Evolutionary conservation across 129 eudicot genomes (phyloP).

Genomic region (Centaurea solstitialis): DNA sequence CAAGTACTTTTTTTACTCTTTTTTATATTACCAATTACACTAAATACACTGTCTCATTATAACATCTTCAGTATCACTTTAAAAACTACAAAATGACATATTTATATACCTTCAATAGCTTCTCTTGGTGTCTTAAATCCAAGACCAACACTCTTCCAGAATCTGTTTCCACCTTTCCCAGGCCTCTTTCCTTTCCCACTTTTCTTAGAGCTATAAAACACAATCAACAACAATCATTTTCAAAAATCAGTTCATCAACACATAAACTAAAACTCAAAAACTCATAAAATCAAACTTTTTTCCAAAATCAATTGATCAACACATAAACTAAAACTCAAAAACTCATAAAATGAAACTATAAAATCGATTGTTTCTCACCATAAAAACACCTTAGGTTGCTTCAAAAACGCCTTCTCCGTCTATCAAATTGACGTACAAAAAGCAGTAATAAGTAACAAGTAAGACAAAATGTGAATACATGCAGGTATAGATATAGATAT

Average conservation of each 20-base stretch:
- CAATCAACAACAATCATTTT: neutral
- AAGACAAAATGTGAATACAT: neutral
- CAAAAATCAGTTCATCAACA: too few relatives aligned
- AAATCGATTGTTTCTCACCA: conserved; percentile 12
- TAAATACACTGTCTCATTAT: neutral
- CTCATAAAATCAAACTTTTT: neutral
- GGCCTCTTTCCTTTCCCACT: conserved; percentile 50
- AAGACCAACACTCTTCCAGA: conserved; percentile 41
- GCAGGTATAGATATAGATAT: neutral
- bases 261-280: too few relatives aligned
- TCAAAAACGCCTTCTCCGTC: conserved; percentile 55
- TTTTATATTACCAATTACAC: neutral
- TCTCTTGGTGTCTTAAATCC: conserved; percentile 47
- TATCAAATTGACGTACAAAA: neutral
- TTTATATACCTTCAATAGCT: conserved; percentile 36
- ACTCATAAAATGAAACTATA: neutral
- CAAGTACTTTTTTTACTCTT: too few relatives aligned
- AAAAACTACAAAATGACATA: neutral
- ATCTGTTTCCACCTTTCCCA: conserved; percentile 47
- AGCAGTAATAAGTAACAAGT: neutral
- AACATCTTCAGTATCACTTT: too few relatives aligned
- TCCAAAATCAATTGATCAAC: too few relatives aligned
- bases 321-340: too few relatives aligned
- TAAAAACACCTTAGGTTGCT: conserved; percentile 48
- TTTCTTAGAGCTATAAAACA: conserved; percentile 35